phyloP scores from a whole-genome alignment of 2,329 filamentous ascomycete species.

The Periconia sp. region DNA sequence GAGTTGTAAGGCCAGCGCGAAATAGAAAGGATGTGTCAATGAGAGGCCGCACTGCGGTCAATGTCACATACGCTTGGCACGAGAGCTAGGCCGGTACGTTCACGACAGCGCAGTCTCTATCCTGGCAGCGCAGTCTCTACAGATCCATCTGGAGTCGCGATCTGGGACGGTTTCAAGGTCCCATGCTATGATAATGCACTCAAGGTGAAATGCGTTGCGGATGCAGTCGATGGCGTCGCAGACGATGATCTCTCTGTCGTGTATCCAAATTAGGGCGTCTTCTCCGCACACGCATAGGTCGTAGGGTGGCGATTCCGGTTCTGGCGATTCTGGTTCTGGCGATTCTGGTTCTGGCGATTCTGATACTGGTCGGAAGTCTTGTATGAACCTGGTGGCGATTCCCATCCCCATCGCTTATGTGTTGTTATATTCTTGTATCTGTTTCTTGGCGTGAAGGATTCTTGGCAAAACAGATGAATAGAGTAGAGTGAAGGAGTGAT shows the following conservation, averaged over 20 bases:
- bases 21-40: too few species aligned
- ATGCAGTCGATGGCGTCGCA: slow-evolving; percentile 25
- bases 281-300: slow-evolving; percentile 26
- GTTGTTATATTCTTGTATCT: background rate
- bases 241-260: slow-evolving; percentile 11
- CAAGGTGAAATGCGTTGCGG: slow-evolving; percentile 25
- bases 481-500: too few species aligned
- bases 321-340: slow-evolving; percentile 3
- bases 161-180: background rate
- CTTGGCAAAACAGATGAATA: too few species aligned
- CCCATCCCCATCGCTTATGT: slow-evolving; percentile 1
- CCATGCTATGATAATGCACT: slow-evolving; percentile 21
- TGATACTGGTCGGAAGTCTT: too few species aligned
- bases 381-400: too few species aligned
- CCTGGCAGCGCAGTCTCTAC: slow-evolving; percentile 3
- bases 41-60: too few species aligned
- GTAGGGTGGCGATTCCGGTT: slow-evolving; percentile 13
- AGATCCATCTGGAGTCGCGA: background rate
- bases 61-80: too few species aligned
- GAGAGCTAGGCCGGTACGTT: too few species aligned
- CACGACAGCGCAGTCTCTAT: too few species aligned
- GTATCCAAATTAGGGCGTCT: slow-evolving; percentile 17
- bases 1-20: too few species aligned
- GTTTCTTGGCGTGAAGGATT: background rate
- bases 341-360: background rate